phyloP scores from a whole-genome alignment of 2,329 filamentous ascomycete species.

The Fusarium sp. region DNA sequence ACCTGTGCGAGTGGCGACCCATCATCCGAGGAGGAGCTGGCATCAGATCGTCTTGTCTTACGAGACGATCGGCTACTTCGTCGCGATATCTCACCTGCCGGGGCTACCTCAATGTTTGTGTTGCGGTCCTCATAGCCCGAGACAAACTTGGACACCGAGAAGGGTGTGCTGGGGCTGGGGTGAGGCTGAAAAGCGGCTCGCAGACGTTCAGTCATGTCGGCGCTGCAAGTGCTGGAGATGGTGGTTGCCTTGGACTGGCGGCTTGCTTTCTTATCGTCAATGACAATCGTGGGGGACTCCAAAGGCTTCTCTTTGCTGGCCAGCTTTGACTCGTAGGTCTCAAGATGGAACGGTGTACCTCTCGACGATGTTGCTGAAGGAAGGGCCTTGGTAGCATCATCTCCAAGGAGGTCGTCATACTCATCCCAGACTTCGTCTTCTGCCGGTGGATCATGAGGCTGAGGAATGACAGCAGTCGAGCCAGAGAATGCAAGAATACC shows the following conservation, averaged over 20 bases:
- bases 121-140: constrained; percentile 48
- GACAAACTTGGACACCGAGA: constrained; percentile 60
- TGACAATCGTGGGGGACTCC: constrained; percentile 64
- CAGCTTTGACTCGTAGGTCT: constrained; percentile 61
- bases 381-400: constrained; percentile 63
- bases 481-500: constrained; percentile 71
- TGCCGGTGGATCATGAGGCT: constrained; percentile 71
- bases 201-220: constrained; percentile 68
- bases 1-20: constrained; percentile 78
- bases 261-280: constrained; percentile 52
- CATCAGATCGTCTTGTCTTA: constrained; percentile 59
- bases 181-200: constrained; percentile 64
- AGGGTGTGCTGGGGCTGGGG: constrained; percentile 59
- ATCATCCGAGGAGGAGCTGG: constrained; percentile 67
- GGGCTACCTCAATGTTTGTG: constrained; percentile 23
- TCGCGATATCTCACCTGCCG: constrained; percentile 53
- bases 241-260: constrained; percentile 55
- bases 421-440: constrained; percentile 97
- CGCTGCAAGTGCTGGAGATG: constrained; percentile 68
- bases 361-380: constrained; percentile 70
- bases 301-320: constrained; percentile 57
- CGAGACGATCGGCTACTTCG: constrained; percentile 52
- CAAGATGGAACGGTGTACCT: constrained; percentile 70
- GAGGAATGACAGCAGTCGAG: constrained; percentile 77
- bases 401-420: constrained; percentile 89